These are phyloP conservation scores for Cladosporium sp. DNA, from an alignment of 2,329 filamentous ascomycete genomes.

Conservation along the genomic window DNA sequence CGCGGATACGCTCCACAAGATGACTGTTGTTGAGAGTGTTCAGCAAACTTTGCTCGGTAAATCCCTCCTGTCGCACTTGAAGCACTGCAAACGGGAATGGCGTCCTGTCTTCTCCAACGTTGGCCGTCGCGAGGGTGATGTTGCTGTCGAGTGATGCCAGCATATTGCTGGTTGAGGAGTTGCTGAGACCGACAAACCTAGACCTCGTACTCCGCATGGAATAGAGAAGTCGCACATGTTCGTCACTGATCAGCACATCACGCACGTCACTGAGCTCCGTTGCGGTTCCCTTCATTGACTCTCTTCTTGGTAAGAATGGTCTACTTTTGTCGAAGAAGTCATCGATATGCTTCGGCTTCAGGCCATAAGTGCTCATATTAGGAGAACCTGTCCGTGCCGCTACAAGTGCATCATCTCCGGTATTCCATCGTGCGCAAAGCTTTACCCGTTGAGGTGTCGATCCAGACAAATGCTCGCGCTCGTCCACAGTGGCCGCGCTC, in stretches of 20 bases:
- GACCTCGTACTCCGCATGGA: slow-evolving; percentile 48
- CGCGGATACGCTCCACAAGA: slow-evolving; percentile 53
- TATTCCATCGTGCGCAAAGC: slow-evolving; percentile 32
- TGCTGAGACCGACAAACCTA: slow-evolving; percentile 50
- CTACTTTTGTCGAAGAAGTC: slow-evolving; percentile 40
- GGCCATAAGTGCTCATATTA: slow-evolving; percentile 32
- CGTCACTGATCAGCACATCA: slow-evolving; percentile 47
- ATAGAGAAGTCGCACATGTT: slow-evolving; percentile 49
- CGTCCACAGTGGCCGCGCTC: slow-evolving; percentile 46
- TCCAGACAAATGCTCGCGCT: slow-evolving; percentile 35
- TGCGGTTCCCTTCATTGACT: slow-evolving; percentile 12
- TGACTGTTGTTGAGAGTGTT: slow-evolving; percentile 49
- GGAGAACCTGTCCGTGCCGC: slow-evolving; percentile 23
- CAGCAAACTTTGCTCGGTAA: slow-evolving; percentile 41
- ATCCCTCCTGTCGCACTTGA: slow-evolving; percentile 51
- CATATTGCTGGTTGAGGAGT: slow-evolving; percentile 43
- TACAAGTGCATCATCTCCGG: slow-evolving; percentile 30
- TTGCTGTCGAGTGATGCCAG: slow-evolving; percentile 53
- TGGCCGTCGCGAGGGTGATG: slow-evolving; percentile 40
- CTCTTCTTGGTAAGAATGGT: slow-evolving; percentile 24
- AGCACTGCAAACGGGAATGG: slow-evolving; percentile 55
- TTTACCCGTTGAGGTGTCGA: slow-evolving; percentile 33
- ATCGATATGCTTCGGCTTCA: slow-evolving; percentile 45
- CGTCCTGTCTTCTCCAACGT: slow-evolving; percentile 19
- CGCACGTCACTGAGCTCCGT: slow-evolving; percentile 30